These are phyloP conservation scores for Beauveria medogensis DNA, from an alignment of 2,329 filamentous ascomycete genomes.

Conservation along the genomic window DNA sequence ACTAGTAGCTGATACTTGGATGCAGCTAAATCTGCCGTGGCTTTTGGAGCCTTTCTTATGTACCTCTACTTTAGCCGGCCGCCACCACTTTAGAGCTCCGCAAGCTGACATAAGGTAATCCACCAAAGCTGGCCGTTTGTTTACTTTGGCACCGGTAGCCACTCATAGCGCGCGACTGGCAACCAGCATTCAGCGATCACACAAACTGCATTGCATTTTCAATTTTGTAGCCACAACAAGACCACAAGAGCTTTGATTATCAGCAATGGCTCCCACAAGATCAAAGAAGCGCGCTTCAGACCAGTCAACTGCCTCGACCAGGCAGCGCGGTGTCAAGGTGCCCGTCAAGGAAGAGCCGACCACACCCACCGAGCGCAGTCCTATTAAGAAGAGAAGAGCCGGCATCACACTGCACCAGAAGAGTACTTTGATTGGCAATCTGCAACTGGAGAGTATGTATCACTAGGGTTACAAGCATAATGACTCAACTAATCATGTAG, in stretches of 20 bases:
- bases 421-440: constrained; percentile 78
- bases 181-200: neutral
- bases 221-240: neutral
- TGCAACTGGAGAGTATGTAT: constrained; percentile 74
- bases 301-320: constrained; percentile 5
- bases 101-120: constrained; percentile 12
- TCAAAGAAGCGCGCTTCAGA: constrained; percentile 11
- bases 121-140: constrained; percentile 14
- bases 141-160: constrained; percentile 13
- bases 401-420: constrained; percentile 66
- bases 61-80: constrained; percentile 1
- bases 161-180: constrained; percentile 10
- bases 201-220: neutral
- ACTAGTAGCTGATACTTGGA: neutral
- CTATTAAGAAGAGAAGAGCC: constrained; percentile 52
- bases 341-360: constrained; percentile 23
- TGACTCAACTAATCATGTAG: constrained; percentile 36
- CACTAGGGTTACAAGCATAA: neutral
- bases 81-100: constrained; percentile 10
- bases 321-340: constrained; percentile 15
- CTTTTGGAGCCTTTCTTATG: neutral
- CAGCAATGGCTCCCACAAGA: constrained; percentile 8
- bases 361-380: constrained; percentile 43
- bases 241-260: neutral
- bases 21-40: neutral